Percentiles rank a stretch among this genome's conserved stretches.
These are phyloP conservation scores for Boletus barrowsii DNA, from an alignment of 768 basidiomycete genomes.

Conservation along the genomic window DNA sequence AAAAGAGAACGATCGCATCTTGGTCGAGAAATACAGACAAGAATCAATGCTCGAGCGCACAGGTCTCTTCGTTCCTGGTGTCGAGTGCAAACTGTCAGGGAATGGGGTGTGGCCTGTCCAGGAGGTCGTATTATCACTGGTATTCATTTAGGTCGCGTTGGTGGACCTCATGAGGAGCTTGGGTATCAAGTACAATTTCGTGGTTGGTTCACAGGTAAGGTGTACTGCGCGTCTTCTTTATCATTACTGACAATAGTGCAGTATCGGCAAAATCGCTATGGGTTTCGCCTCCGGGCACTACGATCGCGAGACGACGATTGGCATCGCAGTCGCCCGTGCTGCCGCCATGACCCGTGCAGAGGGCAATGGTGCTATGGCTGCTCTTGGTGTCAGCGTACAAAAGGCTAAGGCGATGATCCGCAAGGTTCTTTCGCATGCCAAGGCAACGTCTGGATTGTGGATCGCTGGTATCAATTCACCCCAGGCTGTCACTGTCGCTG, in stretches of 20 bases:
- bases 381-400: slow-evolving; percentile 33
- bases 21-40: slow-evolving; percentile 26
- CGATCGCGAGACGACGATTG: slow-evolving; percentile 33
- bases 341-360: slow-evolving; percentile 35
- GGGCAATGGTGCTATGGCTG: slow-evolving; percentile 36
- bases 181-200: slow-evolving; percentile 32
- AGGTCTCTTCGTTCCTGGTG: slow-evolving; percentile 31
- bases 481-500: slow-evolving; percentile 36
- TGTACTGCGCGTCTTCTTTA: neutral
- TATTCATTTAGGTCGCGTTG: slow-evolving; percentile 33
- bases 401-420: slow-evolving; percentile 33
- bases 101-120: slow-evolving; percentile 33
- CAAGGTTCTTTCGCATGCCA: slow-evolving; percentile 29
- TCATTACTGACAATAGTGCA: slow-evolving; percentile 9
- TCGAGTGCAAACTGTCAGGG: slow-evolving; percentile 18
- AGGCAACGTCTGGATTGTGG: slow-evolving; percentile 29
- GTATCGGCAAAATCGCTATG: slow-evolving; percentile 37
- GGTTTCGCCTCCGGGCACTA: slow-evolving; percentile 37
- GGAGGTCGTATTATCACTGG: slow-evolving; percentile 33
- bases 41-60: slow-evolving; percentile 34
- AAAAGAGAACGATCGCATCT: slow-evolving; percentile 32
- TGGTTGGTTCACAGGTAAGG: slow-evolving; percentile 35
- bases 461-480: slow-evolving; percentile 37
- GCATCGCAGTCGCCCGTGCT: slow-evolving; percentile 35
- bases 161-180: slow-evolving; percentile 32